Base-by-base conservation (phyloP, 108 stramenopile genomes). In the Schizochytrium sp. region DNA sequence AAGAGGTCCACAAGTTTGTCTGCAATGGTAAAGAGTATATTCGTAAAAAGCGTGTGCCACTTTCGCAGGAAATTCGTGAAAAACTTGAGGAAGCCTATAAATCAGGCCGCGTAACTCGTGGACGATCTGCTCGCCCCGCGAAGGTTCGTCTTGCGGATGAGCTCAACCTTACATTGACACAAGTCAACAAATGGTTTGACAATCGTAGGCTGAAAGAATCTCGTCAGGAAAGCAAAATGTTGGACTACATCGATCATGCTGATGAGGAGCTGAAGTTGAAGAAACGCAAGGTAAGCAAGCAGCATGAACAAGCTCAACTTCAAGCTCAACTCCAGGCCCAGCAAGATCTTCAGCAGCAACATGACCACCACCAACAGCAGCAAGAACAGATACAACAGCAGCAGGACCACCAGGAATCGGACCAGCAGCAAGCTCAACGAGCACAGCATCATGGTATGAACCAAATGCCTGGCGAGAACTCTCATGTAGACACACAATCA, bases 191-290 rank as follows among this genome's bases (percentile, higher is more conserved):
- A 28, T 83, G 76, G 76, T 83, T 83, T 53, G 76, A 83, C 47
- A 83, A 83, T 53, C 76, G 76, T 10, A 83, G 76, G 53, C 49
- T 40, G 5, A 83, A 83, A 83, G 76, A 83, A 38, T 55, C 19
- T 53, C 50, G 47, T 38, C 76, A 83, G 76, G 53, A 83, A n/a
- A 50, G 45, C 76, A 83, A 55, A 2, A 49, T 83, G 47, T n/a
- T 83, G 38, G 53, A 17, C 5, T 83, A 55, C 53, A 55, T 83
- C 28, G 53, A 55, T 42, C 17, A 1, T 10, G 50, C 76, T 53
- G 76, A 83, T 42, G 3, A 60, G 19, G 28, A 60, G 17, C 59
- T 17, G 19, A 41, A 41, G 40, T 17, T 41, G 40, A 72, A 44
- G 44, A 72, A 28, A 28, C 3, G 0, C 2, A 5, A 42, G 10